Evolutionary conservation across 805 yeast genomes (phyloP), one percentile per base, ranked within the genome.

Genomic region (Metschnikowia gelsemii): DNA sequence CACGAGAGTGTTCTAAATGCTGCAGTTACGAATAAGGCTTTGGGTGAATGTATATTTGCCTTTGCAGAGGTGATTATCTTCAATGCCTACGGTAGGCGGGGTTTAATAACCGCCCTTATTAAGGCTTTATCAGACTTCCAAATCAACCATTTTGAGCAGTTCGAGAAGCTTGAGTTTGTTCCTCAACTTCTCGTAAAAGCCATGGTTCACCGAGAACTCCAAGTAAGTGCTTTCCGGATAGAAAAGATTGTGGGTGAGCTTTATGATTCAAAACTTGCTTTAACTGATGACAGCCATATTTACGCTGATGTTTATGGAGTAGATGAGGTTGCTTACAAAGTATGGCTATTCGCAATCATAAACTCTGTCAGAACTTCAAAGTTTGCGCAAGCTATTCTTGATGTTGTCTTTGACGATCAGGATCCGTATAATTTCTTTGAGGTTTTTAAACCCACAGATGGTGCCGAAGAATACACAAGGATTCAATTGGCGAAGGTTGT

Each of bases 381-480:
- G 1, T 66, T 68, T 55, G 70, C 69, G 0, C 35, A 38, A 8
- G 33, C 42, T 0, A 41, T 75, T 3, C 60, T 75, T 53, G 50
- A 59, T 1, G 63, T 46, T 43, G 61, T 79, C 14, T 43, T 76
- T 12, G 59, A 59, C 0, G 59, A 68, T 22, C 67, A 66, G 9
- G 57, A 55, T 3, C 57, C 59, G 6, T 72, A 69, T 48, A 67
- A 70, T 27, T 57, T 85, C 3, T 61, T 80, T 28, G 52, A 57
- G 1, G 82, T 84, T 2, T 52, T 63, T 22, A 79, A 75, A 54
- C 69, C 77, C 30, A 75, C 79, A 0, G 93, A 86, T 55, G 85
- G 87, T 0, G 64, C 64, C 6, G 96, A 87, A 56, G 93, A 86
- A 54, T 64, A 77, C 63, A 70, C 68, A 38, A 69, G 97, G 46